Percentiles rank a stretch among this genome's conserved stretches.
phyloP scores from a whole-genome alignment of 176 grass and related monocot genomes.

The Bonia amplexicaulis region DNA sequence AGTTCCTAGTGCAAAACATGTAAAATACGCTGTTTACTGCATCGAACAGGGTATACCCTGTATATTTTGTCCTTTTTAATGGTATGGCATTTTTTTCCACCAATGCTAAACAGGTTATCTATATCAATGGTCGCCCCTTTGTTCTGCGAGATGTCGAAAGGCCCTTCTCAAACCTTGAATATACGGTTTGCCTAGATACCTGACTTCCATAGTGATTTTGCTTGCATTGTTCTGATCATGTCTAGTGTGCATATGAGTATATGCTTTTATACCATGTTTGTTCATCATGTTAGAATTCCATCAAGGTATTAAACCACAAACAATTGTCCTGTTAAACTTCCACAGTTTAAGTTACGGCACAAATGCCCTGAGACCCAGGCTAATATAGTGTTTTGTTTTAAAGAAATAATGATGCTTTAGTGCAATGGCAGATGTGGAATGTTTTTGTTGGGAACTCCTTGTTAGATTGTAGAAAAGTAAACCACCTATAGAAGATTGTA shows the following conservation, averaged over 20 bases:
- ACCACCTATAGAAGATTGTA: background rate
- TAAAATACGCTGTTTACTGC: background rate
- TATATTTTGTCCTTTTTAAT: conserved; percentile 11
- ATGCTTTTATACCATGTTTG: background rate
- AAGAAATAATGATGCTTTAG: background rate
- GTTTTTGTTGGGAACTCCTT: background rate
- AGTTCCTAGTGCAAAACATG: conserved; percentile 2
- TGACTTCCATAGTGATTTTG: conserved; percentile 7
- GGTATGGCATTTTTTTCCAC: conserved; percentile 2
- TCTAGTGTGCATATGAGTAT: background rate
- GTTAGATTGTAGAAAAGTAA: background rate
- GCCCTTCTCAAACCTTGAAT: conserved; percentile 98
- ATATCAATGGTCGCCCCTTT: conserved; percentile 85
- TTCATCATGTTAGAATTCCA: background rate
- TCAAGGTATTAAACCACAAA: background rate
- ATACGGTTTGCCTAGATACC: conserved; percentile 60
- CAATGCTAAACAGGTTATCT: conserved; percentile 75
- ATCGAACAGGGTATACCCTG: background rate
- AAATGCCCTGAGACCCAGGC: background rate
- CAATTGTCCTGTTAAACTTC: conserved; percentile 9
- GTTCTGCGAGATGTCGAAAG: conserved; percentile 94
- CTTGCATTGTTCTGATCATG: conserved; percentile 7
- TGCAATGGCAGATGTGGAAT: background rate
- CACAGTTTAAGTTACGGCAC: background rate
- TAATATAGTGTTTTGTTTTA: conserved; percentile 11